A percentile compares a stretch with the other conserved stretches of the same genome.
Conservation (phyloP, 2,329 filamentous ascomycete genomes). For the Diaporthe sp. region DNA sequence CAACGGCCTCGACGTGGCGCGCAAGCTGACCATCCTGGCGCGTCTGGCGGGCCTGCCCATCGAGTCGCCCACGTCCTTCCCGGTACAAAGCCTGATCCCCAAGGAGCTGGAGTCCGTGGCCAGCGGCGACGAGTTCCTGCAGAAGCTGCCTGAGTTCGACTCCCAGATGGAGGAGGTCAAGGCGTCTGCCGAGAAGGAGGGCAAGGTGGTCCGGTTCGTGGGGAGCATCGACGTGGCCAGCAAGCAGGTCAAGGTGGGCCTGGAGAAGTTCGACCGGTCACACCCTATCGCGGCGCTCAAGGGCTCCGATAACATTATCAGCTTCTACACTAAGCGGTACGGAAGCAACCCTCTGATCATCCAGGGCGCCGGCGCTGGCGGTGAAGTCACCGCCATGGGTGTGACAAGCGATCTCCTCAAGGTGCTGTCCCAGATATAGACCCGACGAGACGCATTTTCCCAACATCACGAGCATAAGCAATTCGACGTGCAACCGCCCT, state of each 20-base stretch:
- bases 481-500: background rate
- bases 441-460: background rate
- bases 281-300: conserved; percentile 95
- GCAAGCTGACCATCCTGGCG: conserved; percentile 95
- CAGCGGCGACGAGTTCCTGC: conserved; percentile 88
- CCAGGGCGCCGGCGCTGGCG: conserved; percentile 93
- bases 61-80: conserved; percentile 88
- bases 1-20: conserved; percentile 91
- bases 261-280: conserved; percentile 89
- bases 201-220: conserved; percentile 94
- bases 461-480: background rate
- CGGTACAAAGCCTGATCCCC: conserved; percentile 93
- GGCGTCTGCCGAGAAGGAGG: conserved; percentile 84
- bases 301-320: conserved; percentile 99
- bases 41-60: conserved; percentile 86
- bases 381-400: conserved; percentile 97
- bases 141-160: conserved; percentile 85
- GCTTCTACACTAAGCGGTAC: conserved; percentile 97
- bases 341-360: conserved; percentile 92
- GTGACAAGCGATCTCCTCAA: conserved; percentile 95
- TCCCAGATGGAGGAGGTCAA: conserved; percentile 91
- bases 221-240: conserved; percentile 90
- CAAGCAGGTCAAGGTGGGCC: conserved; percentile 88
- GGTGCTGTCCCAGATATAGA: conserved; percentile 79
- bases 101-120: conserved; percentile 83